Base-by-base conservation (phyloP, 805 yeast genomes). In the Sugiyamaella valdiviana region DNA sequence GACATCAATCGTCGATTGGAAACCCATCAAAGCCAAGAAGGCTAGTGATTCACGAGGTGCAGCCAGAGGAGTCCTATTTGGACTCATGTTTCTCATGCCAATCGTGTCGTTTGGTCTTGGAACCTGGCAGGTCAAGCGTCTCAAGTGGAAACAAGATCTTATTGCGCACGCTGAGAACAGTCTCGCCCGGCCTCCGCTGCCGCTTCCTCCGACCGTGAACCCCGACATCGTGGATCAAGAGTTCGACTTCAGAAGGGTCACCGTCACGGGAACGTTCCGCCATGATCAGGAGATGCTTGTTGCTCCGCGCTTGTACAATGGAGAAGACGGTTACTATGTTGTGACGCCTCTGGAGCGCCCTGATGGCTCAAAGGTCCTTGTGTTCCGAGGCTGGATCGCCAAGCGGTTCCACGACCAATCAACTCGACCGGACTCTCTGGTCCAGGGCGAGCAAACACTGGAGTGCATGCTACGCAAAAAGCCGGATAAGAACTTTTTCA, bases 331-430 rank as follows among this genome's bases (percentile, higher is more conserved):
- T 1, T 93, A 86, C 64, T 67, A 78, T 20, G 74, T 91, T 5
- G 79, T 85, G 24, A 83, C 95, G 5, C 98, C 99, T 10, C 79
- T 93, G 58, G 75, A 79, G 20, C 78, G 95, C 51, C 80, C 78
- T 52, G 85, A 88, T 20, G 93, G 89, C 1, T 77, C 82, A 42
- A 90, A 85, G 46, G 71, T 93, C 15, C 69, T 93, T 46, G 76
- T 93, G 23, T 95, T 87, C 63, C 77, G 99, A 55, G 99, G 99
- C 14, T 93, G 97, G 95, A 79, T 93, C 41, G 69, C 78, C 21
- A 88, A 84, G 56, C 77, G 79, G 12, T 47, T 65, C 67, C 63
- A 70, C 2, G 64, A 69, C n/a, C 82, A 95, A 72, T 51, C 73
- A 49, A 55, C 72, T 56, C 57, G 85, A 78, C 72, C 90, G 49